Evolutionary conservation across 2,329 filamentous ascomycete genomes (phyloP).

Genomic region (Cytospora schulzeri): DNA sequence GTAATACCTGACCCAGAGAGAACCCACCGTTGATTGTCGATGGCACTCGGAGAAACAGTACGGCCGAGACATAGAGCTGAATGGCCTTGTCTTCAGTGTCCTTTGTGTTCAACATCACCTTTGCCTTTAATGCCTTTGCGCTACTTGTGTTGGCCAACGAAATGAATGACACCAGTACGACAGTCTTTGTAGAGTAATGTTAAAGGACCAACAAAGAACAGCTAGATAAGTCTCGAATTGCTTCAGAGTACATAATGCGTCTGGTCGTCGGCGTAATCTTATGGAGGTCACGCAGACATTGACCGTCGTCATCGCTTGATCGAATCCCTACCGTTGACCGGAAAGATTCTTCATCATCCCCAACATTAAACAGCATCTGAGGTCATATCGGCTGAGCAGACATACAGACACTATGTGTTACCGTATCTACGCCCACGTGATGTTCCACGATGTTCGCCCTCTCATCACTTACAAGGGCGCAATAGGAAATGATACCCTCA

Average conservation of each 20-base stretch:
- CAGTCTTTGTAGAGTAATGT: too few species aligned
- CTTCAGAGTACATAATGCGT: neutral
- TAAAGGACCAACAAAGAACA: too few species aligned
- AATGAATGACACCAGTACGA: too few species aligned
- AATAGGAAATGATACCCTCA: neutral
- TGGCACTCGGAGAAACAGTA: neutral
- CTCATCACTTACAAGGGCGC: neutral
- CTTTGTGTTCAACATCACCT: neutral
- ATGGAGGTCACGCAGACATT: neutral
- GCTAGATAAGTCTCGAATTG: neutral
- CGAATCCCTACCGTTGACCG: neutral
- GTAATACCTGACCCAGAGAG: too few species aligned
- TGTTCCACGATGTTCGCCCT: neutral
- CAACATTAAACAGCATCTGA: neutral
- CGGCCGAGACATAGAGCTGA: neutral
- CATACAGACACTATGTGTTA: neutral
- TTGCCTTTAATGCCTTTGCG: neutral
- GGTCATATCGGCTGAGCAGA: neutral
- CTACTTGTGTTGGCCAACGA: neutral
- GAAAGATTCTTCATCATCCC: neutral
- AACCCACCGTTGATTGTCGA: neutral
- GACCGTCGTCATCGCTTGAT: neutral
- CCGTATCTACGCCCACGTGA: neutral
- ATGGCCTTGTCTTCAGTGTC: neutral
- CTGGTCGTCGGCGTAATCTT: neutral